These are phyloP conservation scores for Medicago ruthenica DNA, from an alignment of 306 rosid genomes.

Conservation along the genomic window DNA sequence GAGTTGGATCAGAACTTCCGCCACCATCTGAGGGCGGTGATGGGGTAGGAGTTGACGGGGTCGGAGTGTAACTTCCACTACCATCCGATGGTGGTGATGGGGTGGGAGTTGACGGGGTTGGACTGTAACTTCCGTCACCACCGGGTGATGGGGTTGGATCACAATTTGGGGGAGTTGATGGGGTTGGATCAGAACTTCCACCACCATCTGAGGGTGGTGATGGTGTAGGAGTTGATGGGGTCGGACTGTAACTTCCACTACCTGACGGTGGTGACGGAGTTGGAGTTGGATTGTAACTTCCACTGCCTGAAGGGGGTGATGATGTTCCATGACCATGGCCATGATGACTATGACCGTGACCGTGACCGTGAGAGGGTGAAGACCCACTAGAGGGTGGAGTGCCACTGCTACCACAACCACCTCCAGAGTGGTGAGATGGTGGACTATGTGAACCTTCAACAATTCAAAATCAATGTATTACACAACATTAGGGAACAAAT, in stretches of 20 bases:
- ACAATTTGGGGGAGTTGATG: conserved; percentile 66
- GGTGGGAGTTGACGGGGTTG: conserved; percentile 59
- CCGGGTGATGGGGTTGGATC: conserved; percentile 27
- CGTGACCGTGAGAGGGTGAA: conserved; percentile 32
- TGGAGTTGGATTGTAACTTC: conserved; percentile 36
- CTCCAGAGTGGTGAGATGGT: conserved; percentile 54
- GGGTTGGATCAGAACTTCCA: conserved; percentile 59
- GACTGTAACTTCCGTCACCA: conserved; percentile 53
- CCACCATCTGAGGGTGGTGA: conserved; percentile 40
- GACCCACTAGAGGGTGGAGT: conserved; percentile 1
- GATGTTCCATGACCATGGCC: conserved; percentile 16
- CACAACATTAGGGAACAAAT: conserved; percentile 11
- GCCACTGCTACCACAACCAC: conserved; percentile 46
- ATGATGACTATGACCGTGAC: conserved; percentile 21
- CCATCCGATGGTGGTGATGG: conserved; percentile 30
- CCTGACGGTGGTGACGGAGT: conserved; percentile 36
- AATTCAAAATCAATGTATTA: conserved; percentile 31
- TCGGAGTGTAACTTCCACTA: conserved; percentile 59
- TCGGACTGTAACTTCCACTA: conserved; percentile 40
- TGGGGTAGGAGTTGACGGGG: conserved; percentile 61
- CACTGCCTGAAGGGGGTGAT: conserved; percentile 19
- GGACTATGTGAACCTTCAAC: conserved; percentile 55
- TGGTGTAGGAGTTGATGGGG: conserved; percentile 22
- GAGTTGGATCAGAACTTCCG: conserved; percentile 48
- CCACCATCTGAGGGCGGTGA: conserved; percentile 13